Percentiles rank a stretch among this genome's conserved stretches.
Evolutionary conservation across 2,329 filamentous ascomycete species (phyloP).

Genomic region (Nothomitra cinnamomea): DNA sequence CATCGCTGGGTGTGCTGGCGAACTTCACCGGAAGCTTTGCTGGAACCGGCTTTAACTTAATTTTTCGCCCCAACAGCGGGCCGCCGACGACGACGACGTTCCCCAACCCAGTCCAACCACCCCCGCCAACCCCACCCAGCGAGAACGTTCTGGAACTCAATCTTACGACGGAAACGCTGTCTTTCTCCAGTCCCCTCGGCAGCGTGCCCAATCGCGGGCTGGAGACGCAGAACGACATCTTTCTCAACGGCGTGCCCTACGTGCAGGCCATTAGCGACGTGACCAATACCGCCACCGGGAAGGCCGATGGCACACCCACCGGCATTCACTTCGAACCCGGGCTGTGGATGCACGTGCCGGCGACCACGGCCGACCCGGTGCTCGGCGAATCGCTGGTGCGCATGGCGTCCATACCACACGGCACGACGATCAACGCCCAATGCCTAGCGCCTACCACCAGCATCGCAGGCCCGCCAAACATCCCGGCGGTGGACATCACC

Average conservation of each 20-base stretch:
- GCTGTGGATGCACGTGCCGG: constrained; percentile 24
- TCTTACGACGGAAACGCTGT: constrained; percentile 21
- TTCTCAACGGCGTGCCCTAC: constrained; percentile 22
- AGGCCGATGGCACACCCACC: constrained; percentile 12
- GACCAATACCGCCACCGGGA: constrained; percentile 14
- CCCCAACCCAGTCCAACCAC: constrained; percentile 7
- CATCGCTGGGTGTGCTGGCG: constrained; percentile 12
- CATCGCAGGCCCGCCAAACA: constrained; percentile 11
- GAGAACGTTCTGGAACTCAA: constrained; percentile 24
- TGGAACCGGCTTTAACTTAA: constrained; percentile 23
- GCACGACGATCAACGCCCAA: constrained; percentile 27
- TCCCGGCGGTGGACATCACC: constrained; percentile 14
- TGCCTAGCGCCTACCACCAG: constrained; percentile 12
- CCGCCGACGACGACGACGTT: constrained; percentile 13
- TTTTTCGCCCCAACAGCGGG: constrained; percentile 22
- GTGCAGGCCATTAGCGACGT: constrained; percentile 21
- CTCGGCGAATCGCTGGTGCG: constrained; percentile 17
- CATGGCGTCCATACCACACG: constrained; percentile 28
- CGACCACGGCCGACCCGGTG: constrained; percentile 12
- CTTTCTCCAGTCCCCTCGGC: constrained; percentile 19
- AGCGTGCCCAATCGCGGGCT: constrained; percentile 24
- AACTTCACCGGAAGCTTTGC: constrained; percentile 17
- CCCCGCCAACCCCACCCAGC: constrained; percentile 8
- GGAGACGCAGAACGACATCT: constrained; percentile 18
- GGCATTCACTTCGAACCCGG: constrained; percentile 27